Base-by-base conservation (phyloP, 257 asterid genomes). In the Mitragyna speciosa region DNA sequence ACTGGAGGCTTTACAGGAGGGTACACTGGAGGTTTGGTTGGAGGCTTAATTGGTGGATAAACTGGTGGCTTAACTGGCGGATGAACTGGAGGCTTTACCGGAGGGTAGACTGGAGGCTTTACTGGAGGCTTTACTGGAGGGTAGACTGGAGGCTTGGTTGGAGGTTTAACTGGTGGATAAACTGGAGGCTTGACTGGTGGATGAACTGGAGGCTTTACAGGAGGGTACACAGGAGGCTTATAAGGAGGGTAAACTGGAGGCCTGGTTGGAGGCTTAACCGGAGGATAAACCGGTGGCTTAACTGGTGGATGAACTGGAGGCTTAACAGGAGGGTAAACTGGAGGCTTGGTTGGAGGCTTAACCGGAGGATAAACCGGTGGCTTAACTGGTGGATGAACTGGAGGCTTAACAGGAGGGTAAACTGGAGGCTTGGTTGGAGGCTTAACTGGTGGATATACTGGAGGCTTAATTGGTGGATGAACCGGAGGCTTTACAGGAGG, bases 161-260 rank as follows among this genome's bases (percentile, higher is more conserved):
- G 47, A 45, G 72, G 82, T 19, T 78, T 36, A 11, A 49, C 56
- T 0, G 72, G 71, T 12, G 77, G 64, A 24, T 22, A 45, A 0
- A 39, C 10, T 12, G 52, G 52, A 48, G 61, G 61, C 24, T 54
- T 19, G n/a, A 24, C 24, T 0, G 83, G 79, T 52, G 75, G 83
- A n/a, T 59, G 41, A 7, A 56, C 77, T 0, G 73, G 73, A 16
- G 78, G 68, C 26, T 49, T 20, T 0, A 52, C 61, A 0, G 84
- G 86, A n/a, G 82, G 83, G 8, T 65, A 58, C 5, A 30, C 76
- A 7, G 87, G 82, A 16, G 83, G 79, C 19, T 83, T 78, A 2
- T 43, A 80, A 10, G 85, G 83, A 1, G 82, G 81, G 2, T 20
- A 36, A 6, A 61, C 72, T 4, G 79, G 83, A 19, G 76, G 77